A percentile compares a stretch with the other conserved stretches of the same genome.
These are phyloP conservation scores for Neurospora africana DNA, from an alignment of 495 filamentous ascomycete genomes.

Conservation along the genomic window DNA sequence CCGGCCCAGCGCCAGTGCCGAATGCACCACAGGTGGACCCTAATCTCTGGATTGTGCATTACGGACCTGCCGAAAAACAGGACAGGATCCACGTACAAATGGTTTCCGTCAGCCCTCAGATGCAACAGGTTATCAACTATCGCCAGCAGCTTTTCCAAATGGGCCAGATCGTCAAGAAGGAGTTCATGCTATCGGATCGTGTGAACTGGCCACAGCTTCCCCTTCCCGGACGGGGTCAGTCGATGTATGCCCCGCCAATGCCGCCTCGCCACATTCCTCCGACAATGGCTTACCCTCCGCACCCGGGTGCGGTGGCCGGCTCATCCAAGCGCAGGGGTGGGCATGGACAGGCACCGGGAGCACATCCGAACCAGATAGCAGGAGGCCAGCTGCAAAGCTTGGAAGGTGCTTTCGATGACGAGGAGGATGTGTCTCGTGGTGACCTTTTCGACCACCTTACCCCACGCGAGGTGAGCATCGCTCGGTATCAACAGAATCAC, in stretches of 20 bases:
- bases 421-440: conserved; percentile 74
- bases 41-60: conserved; percentile 90
- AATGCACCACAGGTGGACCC: conserved; percentile 59
- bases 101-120: conserved; percentile 47
- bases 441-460: conserved; percentile 82
- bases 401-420: conserved; percentile 64
- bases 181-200: conserved; percentile 87
- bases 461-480: conserved; percentile 74
- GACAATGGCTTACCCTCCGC: conserved; percentile 42
- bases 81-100: conserved; percentile 57
- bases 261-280: conserved; percentile 33
- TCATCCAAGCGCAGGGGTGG: conserved; percentile 34
- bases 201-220: conserved; percentile 80
- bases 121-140: conserved; percentile 50
- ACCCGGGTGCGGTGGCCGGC: conserved; percentile 29
- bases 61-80: conserved; percentile 57
- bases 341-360: conserved; percentile 13
- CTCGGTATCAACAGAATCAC: conserved; percentile 85
- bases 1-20: conserved; percentile 47
- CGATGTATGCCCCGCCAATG: conserved; percentile 27
- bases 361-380: conserved; percentile 19
- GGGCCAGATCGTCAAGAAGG: conserved; percentile 76
- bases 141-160: conserved; percentile 61
- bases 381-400: conserved; percentile 12
- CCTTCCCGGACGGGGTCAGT: conserved; percentile 45